phyloP scores from a whole-genome alignment of 2,329 filamentous ascomycete genomes.

The Arthrobotrys pseudoclavata region DNA sequence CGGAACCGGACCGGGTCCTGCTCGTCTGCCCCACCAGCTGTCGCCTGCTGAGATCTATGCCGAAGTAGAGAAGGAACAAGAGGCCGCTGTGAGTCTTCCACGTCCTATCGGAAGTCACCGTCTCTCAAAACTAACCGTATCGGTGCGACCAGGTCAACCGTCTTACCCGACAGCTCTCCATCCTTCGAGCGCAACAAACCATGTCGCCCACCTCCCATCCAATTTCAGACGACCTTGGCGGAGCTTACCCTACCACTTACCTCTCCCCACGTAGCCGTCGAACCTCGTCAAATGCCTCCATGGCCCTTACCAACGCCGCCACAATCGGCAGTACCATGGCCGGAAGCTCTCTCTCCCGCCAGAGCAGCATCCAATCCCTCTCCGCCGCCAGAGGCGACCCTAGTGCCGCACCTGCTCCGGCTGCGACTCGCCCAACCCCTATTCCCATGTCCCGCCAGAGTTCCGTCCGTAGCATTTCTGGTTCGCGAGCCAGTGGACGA shows the following conservation, averaged over 20 bases:
- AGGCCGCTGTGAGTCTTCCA: conserved; percentile 79
- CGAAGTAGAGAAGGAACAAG: conserved; percentile 93
- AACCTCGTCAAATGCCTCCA: conserved; percentile 75
- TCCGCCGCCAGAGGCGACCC: conserved; percentile 69
- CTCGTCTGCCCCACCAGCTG: conserved; percentile 87
- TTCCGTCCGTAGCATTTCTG: conserved; percentile 55
- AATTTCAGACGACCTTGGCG: conserved; percentile 55
- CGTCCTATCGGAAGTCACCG: background rate
- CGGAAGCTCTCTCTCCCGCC: conserved; percentile 68
- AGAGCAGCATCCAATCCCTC: conserved; percentile 66
- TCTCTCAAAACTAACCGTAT: background rate
- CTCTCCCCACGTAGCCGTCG: conserved; percentile 67
- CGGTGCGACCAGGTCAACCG: conserved; percentile 80
- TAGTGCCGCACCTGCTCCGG: background rate
- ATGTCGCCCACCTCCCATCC: conserved; percentile 75
- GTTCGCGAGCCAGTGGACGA: conserved; percentile 51
- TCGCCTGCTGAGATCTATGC: conserved; percentile 90
- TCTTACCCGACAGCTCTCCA: conserved; percentile 86
- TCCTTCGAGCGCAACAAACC: conserved; percentile 80
- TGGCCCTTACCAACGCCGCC: conserved; percentile 72
- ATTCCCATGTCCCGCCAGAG: conserved; percentile 58
- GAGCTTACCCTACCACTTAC: conserved; percentile 53
- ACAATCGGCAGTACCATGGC: conserved; percentile 70
- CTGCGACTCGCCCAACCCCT: conserved; percentile 41
- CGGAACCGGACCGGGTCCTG: conserved; percentile 76